Conservation (phyloP, 2,329 filamentous ascomycete species). For the Pyricularia grisea region DNA sequence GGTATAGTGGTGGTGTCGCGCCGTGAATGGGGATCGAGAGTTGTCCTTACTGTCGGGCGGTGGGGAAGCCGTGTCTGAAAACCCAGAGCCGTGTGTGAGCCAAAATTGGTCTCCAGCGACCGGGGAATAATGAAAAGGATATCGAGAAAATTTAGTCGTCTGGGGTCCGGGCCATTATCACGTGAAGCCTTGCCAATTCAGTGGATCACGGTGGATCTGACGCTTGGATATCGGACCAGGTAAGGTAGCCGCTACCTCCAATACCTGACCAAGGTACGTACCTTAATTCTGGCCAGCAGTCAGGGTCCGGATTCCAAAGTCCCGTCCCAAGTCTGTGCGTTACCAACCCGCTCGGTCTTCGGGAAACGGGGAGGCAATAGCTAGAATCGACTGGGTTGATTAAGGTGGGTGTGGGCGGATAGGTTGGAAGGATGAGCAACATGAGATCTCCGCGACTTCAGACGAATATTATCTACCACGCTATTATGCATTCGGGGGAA, state of each 20-base stretch:
- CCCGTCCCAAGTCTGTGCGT: not conserved
- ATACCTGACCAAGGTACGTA: not conserved
- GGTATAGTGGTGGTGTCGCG: not conserved
- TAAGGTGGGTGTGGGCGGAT: not conserved
- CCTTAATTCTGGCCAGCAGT: not conserved
- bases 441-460: not conserved
- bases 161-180: not conserved
- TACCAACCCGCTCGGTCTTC: not conserved
- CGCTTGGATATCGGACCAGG: not conserved
- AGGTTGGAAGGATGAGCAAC: not conserved
- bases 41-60: slow-evolving; percentile 4
- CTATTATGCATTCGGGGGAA: not conserved
- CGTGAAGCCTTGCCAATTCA: not conserved
- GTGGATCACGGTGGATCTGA: not conserved
- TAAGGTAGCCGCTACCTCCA: not conserved
- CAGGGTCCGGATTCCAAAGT: not conserved
- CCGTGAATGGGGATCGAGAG: not conserved
- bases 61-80: slow-evolving; percentile 5
- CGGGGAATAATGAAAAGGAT: not conserved
- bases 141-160: not conserved
- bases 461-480: not conserved
- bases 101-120: not conserved
- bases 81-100: not conserved
- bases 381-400: not conserved
- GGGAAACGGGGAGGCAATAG: not conserved